phyloP scores from a whole-genome alignment of 225 moss, liverwort and hornwort genomes.

The Sphagnum contortum region DNA sequence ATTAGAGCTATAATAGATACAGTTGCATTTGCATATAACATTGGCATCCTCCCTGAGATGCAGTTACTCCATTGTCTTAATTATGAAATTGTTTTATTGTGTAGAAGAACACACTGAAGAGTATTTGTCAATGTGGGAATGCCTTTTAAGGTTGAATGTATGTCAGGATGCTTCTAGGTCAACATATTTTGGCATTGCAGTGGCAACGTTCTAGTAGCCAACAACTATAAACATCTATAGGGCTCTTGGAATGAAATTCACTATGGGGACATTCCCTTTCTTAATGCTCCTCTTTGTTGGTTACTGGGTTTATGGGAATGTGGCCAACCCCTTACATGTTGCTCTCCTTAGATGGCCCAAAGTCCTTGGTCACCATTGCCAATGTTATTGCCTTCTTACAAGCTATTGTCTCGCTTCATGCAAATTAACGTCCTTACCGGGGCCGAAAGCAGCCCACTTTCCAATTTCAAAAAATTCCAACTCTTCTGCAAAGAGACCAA shows the following conservation, averaged over 20 bases:
- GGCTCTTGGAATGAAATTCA: constrained; percentile 33
- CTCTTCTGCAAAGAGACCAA: too few species aligned
- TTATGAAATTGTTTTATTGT: background rate
- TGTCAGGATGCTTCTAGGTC: too few species aligned
- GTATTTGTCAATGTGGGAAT: too few species aligned
- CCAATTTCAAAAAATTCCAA: too few species aligned
- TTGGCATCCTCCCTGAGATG: constrained; percentile 45
- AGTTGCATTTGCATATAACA: constrained; percentile 42
- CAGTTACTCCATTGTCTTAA: constrained; percentile 14
- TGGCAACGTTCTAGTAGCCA: constrained; percentile 35
- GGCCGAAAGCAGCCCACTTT: too few species aligned
- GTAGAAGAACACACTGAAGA: too few species aligned
- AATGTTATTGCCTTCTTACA: constrained; percentile 37
- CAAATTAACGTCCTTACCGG: constrained; percentile 5
- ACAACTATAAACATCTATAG: constrained; percentile 27
- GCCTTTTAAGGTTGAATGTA: too few species aligned
- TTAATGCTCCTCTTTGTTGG: constrained; percentile 28
- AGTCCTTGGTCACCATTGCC: constrained; percentile 16
- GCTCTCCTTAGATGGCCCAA: constrained; percentile 23
- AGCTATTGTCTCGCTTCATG: constrained; percentile 19
- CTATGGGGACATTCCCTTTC: constrained; percentile 23
- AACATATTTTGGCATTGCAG: constrained; percentile 11
- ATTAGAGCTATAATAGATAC: constrained; percentile 29
- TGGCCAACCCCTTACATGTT: constrained; percentile 14
- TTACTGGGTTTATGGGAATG: constrained; percentile 44